Conservation (phyloP, 1,284 basidiomycete genomes). For the Leccinum subrobustum region DNA sequence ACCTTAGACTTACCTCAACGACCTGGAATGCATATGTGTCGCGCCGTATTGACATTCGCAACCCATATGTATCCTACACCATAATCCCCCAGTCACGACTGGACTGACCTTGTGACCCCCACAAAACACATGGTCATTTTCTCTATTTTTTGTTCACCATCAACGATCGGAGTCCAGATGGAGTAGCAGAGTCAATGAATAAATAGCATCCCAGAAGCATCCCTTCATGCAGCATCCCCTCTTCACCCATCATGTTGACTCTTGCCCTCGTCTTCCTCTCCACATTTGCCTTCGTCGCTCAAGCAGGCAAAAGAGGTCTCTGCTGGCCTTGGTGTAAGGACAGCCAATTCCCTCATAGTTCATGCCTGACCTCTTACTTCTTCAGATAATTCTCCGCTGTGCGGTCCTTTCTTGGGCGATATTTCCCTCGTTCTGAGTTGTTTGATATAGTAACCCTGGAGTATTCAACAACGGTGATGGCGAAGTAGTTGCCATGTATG, state of each 20-base stretch:
- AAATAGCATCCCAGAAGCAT: neutral
- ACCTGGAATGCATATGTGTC: neutral
- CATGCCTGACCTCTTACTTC: slow-evolving; percentile 6
- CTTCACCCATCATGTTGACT: slow-evolving; percentile 5
- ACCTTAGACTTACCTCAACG: neutral
- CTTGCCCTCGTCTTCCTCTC: slow-evolving; percentile 12
- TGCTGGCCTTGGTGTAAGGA: slow-evolving; percentile 27
- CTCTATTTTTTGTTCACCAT: neutral
- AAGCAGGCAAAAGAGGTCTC: slow-evolving; percentile 26
- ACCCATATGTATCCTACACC: neutral
- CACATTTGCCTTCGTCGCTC: slow-evolving; percentile 11
- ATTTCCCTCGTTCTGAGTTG: neutral
- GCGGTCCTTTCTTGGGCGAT: neutral
- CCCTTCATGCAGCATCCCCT: neutral
- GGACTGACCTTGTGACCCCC: neutral
- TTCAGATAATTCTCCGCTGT: slow-evolving; percentile 24
- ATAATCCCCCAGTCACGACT: neutral
- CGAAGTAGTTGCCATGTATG: slow-evolving; percentile 36
- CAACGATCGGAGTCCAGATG: neutral
- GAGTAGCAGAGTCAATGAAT: neutral
- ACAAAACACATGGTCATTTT: neutral
- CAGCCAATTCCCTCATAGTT: neutral
- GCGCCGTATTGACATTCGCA: neutral
- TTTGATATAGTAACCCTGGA: slow-evolving; percentile 28
- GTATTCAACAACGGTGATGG: slow-evolving; percentile 29